These are phyloP conservation scores for Phytophthora kernoviae DNA, from an alignment of 352 stramenopile genomes.

Conservation along the genomic window DNA sequence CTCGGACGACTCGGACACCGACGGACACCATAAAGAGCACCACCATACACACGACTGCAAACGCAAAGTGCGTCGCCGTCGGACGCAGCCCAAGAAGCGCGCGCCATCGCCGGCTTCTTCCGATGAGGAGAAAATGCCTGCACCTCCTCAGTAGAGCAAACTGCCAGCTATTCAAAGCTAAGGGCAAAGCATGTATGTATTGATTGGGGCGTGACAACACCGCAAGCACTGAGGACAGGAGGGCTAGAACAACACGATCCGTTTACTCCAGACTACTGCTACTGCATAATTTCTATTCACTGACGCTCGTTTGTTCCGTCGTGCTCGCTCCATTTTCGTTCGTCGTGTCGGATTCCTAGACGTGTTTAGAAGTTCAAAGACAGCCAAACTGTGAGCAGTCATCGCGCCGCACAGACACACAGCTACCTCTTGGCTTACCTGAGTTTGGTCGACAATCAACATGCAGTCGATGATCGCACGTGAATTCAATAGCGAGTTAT, in stretches of 20 bases:
- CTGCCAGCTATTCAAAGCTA: constrained; percentile 2
- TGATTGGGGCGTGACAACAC: constrained; percentile 24
- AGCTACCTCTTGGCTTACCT: constrained; percentile 26
- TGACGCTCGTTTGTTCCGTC: constrained; percentile 11
- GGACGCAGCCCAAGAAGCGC: constrained; percentile 36
- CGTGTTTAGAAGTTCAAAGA: background rate
- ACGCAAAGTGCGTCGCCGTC: constrained; percentile 29
- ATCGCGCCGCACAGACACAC: background rate
- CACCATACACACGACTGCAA: constrained; percentile 35
- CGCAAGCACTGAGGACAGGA: constrained; percentile 10
- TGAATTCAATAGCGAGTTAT: constrained; percentile 88
- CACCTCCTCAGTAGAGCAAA: constrained; percentile 27
- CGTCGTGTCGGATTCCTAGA: constrained; percentile 15
- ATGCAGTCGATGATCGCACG: constrained; percentile 89
- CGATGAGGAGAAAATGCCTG: constrained; percentile 38
- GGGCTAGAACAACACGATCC: constrained; percentile 16
- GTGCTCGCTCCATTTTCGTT: constrained; percentile 16
- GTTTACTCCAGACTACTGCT: constrained; percentile 13
- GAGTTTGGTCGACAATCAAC: constrained; percentile 79
- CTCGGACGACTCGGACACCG: constrained; percentile 30
- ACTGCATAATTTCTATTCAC: constrained; percentile 13
- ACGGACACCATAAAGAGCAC: constrained; percentile 23
- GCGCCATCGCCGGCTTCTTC: constrained; percentile 37
- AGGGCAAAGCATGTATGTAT: constrained; percentile 27
- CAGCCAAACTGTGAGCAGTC: background rate